Conservation (phyloP, 2,329 filamentous ascomycete species). For the Sporothrix sp. region DNA sequence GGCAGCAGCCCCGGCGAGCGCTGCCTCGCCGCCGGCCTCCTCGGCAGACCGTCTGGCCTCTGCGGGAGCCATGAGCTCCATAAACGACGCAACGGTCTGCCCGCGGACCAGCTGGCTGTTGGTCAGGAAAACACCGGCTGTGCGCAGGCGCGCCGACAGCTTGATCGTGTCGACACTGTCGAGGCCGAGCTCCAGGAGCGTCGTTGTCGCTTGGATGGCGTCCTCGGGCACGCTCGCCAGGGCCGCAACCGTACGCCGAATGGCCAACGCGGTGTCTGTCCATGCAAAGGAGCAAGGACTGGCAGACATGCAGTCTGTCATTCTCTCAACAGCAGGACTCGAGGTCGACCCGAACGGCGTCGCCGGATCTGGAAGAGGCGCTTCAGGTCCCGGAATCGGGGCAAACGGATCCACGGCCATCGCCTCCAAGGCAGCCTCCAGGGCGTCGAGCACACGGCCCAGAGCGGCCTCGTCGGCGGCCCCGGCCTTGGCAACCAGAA, state of each 20-base stretch:
- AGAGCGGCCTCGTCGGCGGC: conserved; percentile 27
- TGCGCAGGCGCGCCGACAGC: conserved; percentile 61
- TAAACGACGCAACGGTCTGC: conserved; percentile 57
- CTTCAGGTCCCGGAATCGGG: not conserved
- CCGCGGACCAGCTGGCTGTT: conserved; percentile 70
- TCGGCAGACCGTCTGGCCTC: not conserved
- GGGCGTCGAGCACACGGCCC: conserved; percentile 29
- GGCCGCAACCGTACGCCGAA: conserved; percentile 54
- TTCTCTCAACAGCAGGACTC: too few species aligned
- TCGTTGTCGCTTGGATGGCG: conserved; percentile 47
- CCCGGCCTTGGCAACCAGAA: conserved; percentile 47
- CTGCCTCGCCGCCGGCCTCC: not conserved
- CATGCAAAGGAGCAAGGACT: conserved; percentile 56
- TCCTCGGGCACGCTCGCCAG: conserved; percentile 46
- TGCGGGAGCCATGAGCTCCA: conserved; percentile 21
- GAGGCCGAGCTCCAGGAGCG: conserved; percentile 72
- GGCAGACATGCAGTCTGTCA: too few species aligned
- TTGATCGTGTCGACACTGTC: conserved; percentile 92
- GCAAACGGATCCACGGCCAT: conserved; percentile 19
- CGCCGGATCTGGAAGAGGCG: not conserved
- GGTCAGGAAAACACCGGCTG: conserved; percentile 47
- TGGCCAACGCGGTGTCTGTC: conserved; percentile 39
- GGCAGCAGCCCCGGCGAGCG: not conserved
- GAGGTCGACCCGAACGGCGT: too few species aligned
- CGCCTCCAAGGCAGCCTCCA: conserved; percentile 26